Evolutionary conservation across 176 grass and related monocot genomes (phyloP), one percentile per base, ranked within the genome.

Genomic region (Carex littledalei): DNA sequence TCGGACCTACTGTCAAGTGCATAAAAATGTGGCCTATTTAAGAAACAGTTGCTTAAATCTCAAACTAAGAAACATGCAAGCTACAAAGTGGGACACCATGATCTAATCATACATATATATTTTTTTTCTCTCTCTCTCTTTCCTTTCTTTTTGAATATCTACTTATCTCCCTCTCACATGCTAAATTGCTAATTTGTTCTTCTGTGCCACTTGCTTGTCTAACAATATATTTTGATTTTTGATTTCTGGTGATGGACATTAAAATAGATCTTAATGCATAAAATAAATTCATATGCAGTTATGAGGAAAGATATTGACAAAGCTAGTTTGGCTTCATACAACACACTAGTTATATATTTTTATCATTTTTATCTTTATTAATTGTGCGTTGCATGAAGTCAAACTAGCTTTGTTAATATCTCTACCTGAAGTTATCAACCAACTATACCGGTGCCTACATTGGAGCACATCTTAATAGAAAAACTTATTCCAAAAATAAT

Each of bases 11-110:
- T n/a, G n/a, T n/a, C n/a, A n/a, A n/a, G n/a, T 41, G 3, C 29
- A 29, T 29, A 29, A 29, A 16, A 69, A 6, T 34, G 67, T 41
- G 34, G 66, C 66, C 14, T 9, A 17, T 70, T 15, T 8, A 2
- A 69, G 12, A 69, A 69, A 69, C 64, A 67, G 11, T 35, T 68
- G 66, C 32, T 68, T 68, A 68, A 68, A 68, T 68, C 32, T 68
- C 34, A 68, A 68, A 39, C 66, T 37, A 17, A 68, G n/a, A 68
- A 37, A 68, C 66, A 68, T 68, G 66, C 32, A 68, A 68, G 66
- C 66, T 45, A 71, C 2, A 70, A 35, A 71, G 35, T 10, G 68
- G 68, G 37, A 9, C 68, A 43, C 34, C 68, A 45, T 20, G 37
- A 71, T 45, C 34, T 43, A 37, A 17, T 8, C 22, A 63, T 24